Conservation (phyloP, 108 stramenopile genomes). For the Epipyxis sp. region DNA sequence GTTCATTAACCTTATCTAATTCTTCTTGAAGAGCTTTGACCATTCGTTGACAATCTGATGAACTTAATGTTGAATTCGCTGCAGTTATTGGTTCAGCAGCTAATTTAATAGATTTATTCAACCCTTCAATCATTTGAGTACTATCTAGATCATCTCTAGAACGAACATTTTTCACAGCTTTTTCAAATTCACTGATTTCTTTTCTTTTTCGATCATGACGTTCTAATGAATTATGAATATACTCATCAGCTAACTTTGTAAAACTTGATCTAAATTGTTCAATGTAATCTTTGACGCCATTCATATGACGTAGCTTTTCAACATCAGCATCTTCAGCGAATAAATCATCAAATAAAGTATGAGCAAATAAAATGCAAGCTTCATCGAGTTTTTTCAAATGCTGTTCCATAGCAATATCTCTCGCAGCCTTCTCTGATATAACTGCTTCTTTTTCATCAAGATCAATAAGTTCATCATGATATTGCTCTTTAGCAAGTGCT, state of each 20-base stretch:
- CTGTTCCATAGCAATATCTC: constrained; percentile 39
- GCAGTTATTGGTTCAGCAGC: not conserved
- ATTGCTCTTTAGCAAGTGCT: constrained; percentile 54
- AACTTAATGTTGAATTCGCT: not conserved
- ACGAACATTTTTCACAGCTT: constrained; percentile 30
- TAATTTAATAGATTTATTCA: constrained; percentile 32
- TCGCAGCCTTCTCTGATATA: constrained; percentile 50
- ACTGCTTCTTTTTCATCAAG: constrained; percentile 58
- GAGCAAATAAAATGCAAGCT: constrained; percentile 51
- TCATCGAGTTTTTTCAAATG: constrained; percentile 38
- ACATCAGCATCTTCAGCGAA: constrained; percentile 58
- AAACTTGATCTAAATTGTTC: constrained; percentile 46
- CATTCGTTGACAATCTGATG: not conserved
- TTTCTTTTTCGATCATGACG: constrained; percentile 2
- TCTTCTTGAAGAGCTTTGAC: constrained; percentile 26
- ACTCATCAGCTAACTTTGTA: constrained; percentile 35
- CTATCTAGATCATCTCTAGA: constrained; percentile 16
- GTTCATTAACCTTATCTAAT: constrained; percentile 11
- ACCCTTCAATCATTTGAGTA: constrained; percentile 34
- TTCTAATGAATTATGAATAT: constrained; percentile 15
- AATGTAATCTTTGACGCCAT: constrained; percentile 46
- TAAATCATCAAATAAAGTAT: constrained; percentile 58
- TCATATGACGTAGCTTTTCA: constrained; percentile 50
- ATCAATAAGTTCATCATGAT: constrained; percentile 63
- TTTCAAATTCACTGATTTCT: constrained; percentile 38